A percentile compares a stretch with the other conserved stretches of the same genome.
These are phyloP conservation scores for Tulasnella sp. DNA, from an alignment of 768 basidiomycete species.

Conservation along the genomic window DNA sequence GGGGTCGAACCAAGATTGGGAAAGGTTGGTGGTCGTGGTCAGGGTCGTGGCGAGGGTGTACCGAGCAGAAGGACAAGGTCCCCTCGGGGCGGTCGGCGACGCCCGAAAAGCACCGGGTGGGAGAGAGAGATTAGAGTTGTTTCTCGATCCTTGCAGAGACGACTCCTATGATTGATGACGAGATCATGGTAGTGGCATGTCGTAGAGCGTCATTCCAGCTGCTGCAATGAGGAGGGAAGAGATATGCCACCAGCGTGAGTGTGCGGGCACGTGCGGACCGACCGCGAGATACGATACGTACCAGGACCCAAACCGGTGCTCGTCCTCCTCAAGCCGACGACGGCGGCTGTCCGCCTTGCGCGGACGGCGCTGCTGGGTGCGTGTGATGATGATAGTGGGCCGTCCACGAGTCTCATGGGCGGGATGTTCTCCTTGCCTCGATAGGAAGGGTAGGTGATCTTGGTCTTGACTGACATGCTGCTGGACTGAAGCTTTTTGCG, in stretches of 20 bases:
- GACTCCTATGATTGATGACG: not conserved
- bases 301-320: not conserved
- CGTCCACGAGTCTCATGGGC: slow-evolving; percentile 7
- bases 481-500: slow-evolving; percentile 20
- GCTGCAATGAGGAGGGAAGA: not conserved
- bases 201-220: slow-evolving; percentile 2
- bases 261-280: not conserved
- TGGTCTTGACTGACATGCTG: slow-evolving; percentile 14
- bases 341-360: not conserved
- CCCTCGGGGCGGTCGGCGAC: not conserved
- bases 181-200: not conserved
- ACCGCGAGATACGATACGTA: not conserved
- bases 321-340: slow-evolving; percentile 7
- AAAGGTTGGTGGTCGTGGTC: not conserved
- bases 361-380: not conserved
- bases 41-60: slow-evolving; percentile 7
- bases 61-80: not conserved
- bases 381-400: not conserved
- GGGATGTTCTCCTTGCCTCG: slow-evolving; percentile 29
- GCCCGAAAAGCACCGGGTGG: not conserved
- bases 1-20: not conserved
- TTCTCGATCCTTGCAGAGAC: slow-evolving; percentile 13
- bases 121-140: not conserved
- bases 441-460: slow-evolving; percentile 22
- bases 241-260: not conserved